Evolutionary conservation across 2,329 filamentous ascomycete genomes (phyloP).

Genomic region (Fusarium pilosicola): DNA sequence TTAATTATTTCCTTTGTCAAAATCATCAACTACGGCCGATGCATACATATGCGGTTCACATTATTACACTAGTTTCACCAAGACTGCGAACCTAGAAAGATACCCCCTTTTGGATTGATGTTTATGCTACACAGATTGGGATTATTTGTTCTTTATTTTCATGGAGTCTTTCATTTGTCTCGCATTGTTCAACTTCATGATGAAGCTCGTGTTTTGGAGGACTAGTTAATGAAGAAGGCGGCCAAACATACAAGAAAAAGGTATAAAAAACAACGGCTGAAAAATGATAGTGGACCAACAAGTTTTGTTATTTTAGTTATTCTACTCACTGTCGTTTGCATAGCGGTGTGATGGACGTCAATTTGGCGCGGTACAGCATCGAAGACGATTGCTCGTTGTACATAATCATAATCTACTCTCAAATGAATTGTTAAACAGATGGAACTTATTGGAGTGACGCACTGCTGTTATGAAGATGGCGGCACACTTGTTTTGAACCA

Average conservation of each 20-base stretch:
- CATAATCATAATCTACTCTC: constrained; percentile 44
- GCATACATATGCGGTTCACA: constrained; percentile 36
- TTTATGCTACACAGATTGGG: constrained; percentile 44
- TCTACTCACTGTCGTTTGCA: constrained; percentile 32
- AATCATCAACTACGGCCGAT: constrained; percentile 39
- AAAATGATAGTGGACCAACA: constrained; percentile 19
- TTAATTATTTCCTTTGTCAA: constrained; percentile 44
- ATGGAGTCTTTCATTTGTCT: constrained; percentile 23
- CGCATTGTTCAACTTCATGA: constrained; percentile 15
- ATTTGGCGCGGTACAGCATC: constrained; percentile 15
- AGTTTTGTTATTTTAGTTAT: constrained; percentile 21
- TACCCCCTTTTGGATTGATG: constrained; percentile 54
- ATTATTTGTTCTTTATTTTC: constrained; percentile 26
- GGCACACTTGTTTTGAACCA: not conserved
- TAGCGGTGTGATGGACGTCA: constrained; percentile 36
- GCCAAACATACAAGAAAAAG: constrained; percentile 11
- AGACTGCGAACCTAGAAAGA: constrained; percentile 54
- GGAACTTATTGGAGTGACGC: not conserved
- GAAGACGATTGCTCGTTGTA: constrained; percentile 34
- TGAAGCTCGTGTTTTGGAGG: constrained; percentile 7
- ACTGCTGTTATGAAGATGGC: not conserved
- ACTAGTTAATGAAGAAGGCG: constrained; percentile 4
- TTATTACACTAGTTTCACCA: constrained; percentile 44
- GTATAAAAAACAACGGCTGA: not conserved
- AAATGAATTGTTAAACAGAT: constrained; percentile 20